Evolutionary conservation across 257 asterid species (phyloP), one percentile per base, ranked within the genome.

Genomic region (Solanum piurae): DNA sequence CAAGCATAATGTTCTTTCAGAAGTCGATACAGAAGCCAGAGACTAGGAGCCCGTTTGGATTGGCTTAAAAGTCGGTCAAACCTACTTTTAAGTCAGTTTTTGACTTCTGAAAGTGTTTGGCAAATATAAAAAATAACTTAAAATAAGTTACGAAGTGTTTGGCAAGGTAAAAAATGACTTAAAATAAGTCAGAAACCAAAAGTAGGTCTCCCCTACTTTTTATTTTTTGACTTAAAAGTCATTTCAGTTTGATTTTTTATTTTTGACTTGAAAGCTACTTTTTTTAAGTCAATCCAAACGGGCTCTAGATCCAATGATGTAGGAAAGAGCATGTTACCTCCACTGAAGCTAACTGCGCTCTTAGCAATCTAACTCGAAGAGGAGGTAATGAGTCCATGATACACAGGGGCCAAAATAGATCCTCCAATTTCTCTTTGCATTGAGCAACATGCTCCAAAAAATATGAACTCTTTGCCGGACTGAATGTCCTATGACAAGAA

Each of bases 271-370:
- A 29, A 29, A 29, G 31, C 31, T 29, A 29, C 31, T 29, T 29
- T 29, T 29, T 29, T 29, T 29, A 29, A 29, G 31, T 2, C 31
- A 29, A 29, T 29, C 31, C 31, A 29, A 29, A 29, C 31, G 31
- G 31, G 31, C 31, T 29, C 31, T 29, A 88, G 49, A 68, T 40
- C 34, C 83, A 74, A 74, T 18, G 62, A 42, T 73, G 71, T 20
- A 42, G 87, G 33, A 31, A 60, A 77, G 76, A 89, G 71, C 25
- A 9, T 68, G 89, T 88, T 89, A 94, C 99, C 98, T 96, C 99
- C 84, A 96, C 87, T 6, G 89, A 89, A 89, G 96, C 95, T 84
- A 95, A 85, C 52, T 92, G 98, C 58, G 93, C 94, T 91, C 94
- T 96, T 52, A 95, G 90, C 90, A 95, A 90, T 90, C 93, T 89